Conservation (phyloP, 306 rosid genomes). For the Cucurbita ficifolia region DNA sequence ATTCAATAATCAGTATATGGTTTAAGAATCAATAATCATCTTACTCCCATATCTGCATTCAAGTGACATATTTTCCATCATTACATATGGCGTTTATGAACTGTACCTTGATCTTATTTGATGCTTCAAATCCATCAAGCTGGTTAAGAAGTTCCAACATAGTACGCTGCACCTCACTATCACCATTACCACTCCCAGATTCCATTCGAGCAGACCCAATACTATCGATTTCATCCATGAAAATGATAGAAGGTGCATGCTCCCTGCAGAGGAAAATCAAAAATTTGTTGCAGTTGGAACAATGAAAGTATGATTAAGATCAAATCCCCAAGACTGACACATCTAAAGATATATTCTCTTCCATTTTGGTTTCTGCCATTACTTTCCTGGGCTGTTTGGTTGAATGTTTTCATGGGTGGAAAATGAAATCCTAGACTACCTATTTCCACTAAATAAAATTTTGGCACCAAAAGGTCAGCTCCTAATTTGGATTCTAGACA, state of each 20-base stretch:
- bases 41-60: neutral
- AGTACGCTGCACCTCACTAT: slow-evolving; percentile 96
- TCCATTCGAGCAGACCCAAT: slow-evolving; percentile 99
- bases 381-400: neutral
- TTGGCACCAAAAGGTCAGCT: neutral
- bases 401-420: neutral
- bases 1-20: too few species aligned
- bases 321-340: neutral
- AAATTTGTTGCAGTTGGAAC: neutral
- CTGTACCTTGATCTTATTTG: slow-evolving; percentile 90
- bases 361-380: neutral
- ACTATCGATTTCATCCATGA: slow-evolving; percentile 98
- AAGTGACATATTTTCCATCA: neutral
- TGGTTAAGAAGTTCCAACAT: slow-evolving; percentile 99
- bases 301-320: neutral
- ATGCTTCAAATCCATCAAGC: slow-evolving; percentile 99
- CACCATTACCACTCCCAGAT: slow-evolving; percentile 99
- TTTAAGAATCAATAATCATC: too few species aligned
- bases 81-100: neutral
- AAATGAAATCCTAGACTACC: neutral
- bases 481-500: neutral
- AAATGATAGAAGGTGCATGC: slow-evolving; percentile 97
- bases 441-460: neutral
- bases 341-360: neutral
- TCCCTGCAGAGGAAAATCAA: slow-evolving; percentile 43